Evolutionary conservation across 2,329 filamentous ascomycete species (phyloP), one percentile per base, ranked within the genome.

Genomic region (Xylariales sp.): DNA sequence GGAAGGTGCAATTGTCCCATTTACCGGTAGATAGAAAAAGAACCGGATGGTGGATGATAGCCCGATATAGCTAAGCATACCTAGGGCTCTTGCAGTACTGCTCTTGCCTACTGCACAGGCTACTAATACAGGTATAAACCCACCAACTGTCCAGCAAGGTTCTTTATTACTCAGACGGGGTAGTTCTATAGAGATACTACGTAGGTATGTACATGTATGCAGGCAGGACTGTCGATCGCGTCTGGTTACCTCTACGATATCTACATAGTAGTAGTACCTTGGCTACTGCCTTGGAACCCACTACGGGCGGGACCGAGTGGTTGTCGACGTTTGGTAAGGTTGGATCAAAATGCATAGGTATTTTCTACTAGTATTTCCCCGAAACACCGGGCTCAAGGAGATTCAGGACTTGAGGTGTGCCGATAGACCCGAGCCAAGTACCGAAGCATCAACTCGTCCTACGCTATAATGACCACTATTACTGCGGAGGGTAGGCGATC

Each of bases 391-490:
- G 30, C 46, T 49, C 36, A 52, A 56, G 57, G 36, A 36, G 36
- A 57, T 45, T 34, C 54, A 57, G 46, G 39, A 59, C 36, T 53
- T 34, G 23, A 41, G 48, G 34, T 30, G 55, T 67, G 65, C 65
- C 60, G 65, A 60, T 46, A 56, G 60, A 67, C 55, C 65, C 65
- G 65, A 56, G 60, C 54, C 60, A 67, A 54, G 65, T 32, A 34
- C 41, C 43, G 23, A 46, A 52, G 39, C 30, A 9, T n/a, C 36
- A 45, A 16, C 39, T 41, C 30, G 34, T 64, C 50, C 41, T 34
- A 64, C 12, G 45, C 34, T 50, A 23, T 30, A 52, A 45, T 32
- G 7, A 16, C 30, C 1, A 23, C n/a, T 52, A 23, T 39, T 45
- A 18, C 39, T 59, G 46, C 45, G 45, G 50, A 46, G 32, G 45